A percentile compares a stretch with the other conserved stretches of the same genome.
Conservation (phyloP, 169 alveolate species). For the Babesia ovata region DNA sequence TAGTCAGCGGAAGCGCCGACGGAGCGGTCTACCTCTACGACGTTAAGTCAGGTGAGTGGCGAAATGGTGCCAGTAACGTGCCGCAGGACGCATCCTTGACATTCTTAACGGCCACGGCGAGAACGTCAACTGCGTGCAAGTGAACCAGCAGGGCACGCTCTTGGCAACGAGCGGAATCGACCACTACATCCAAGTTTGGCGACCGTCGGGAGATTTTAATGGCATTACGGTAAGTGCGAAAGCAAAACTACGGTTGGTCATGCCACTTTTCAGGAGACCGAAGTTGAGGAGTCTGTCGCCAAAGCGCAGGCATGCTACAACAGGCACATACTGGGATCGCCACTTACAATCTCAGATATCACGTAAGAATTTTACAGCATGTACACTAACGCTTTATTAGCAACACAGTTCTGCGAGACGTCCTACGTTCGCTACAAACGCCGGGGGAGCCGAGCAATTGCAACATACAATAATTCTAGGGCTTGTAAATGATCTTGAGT, state of each 20-base stretch:
- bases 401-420: slow-evolving; percentile 31
- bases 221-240: slow-evolving; percentile 35
- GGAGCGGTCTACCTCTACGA: slow-evolving; percentile 62
- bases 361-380: slow-evolving; percentile 1
- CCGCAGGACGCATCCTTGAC: slow-evolving; percentile 56
- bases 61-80: neutral
- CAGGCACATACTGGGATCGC: neutral
- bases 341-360: slow-evolving; percentile 3
- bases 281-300: neutral
- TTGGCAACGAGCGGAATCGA: slow-evolving; percentile 72
- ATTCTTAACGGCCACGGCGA: slow-evolving; percentile 58
- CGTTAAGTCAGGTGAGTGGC: slow-evolving; percentile 42
- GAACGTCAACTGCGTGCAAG: slow-evolving; percentile 72
- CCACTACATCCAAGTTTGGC: slow-evolving; percentile 62
- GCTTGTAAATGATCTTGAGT: slow-evolving; percentile 56
- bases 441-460: slow-evolving; percentile 24
- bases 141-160: slow-evolving; percentile 59
- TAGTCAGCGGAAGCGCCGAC: slow-evolving; percentile 68
- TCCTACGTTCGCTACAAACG: slow-evolving; percentile 21
- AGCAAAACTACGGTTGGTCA: neutral
- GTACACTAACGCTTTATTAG: neutral
- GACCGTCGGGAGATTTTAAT: slow-evolving; percentile 41
- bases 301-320: slow-evolving; percentile 19
- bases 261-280: slow-evolving; percentile 7
- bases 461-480: slow-evolving; percentile 29